A percentile compares a stretch with the other conserved stretches of the same genome.
These are phyloP conservation scores for Berberis vulgaris DNA, from an alignment of 164 flowering plant species.

Conservation along the genomic window DNA sequence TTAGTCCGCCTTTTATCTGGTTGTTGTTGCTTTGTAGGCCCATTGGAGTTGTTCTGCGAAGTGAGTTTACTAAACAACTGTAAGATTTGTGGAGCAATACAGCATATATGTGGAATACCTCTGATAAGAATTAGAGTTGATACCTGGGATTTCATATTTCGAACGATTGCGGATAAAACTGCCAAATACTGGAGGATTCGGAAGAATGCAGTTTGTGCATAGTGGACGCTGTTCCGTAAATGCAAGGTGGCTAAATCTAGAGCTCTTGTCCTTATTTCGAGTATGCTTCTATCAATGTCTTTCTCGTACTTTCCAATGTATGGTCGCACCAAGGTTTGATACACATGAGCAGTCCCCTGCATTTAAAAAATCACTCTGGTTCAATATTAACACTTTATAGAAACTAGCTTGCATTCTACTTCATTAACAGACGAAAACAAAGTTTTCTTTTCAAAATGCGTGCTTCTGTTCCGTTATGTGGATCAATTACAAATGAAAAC, in stretches of 20 bases:
- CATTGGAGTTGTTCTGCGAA: neutral
- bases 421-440: too few relatives aligned
- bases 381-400: neutral
- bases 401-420: neutral
- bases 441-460: too few relatives aligned
- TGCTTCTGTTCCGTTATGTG: too few relatives aligned
- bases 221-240: slow-evolving; percentile 38
- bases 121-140: neutral
- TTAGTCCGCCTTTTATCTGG: neutral
- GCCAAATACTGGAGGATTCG: slow-evolving; percentile 38
- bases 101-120: too few relatives aligned
- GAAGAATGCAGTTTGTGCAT: slow-evolving; percentile 46
- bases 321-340: slow-evolving; percentile 50
- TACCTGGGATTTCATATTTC: slow-evolving; percentile 11
- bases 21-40: neutral
- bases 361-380: neutral
- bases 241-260: slow-evolving; percentile 52
- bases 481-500: neutral
- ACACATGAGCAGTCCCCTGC: slow-evolving; percentile 65
- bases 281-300: slow-evolving; percentile 50
- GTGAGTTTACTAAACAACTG: neutral
- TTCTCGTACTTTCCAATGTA: slow-evolving; percentile 43
- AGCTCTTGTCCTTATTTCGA: slow-evolving; percentile 38
- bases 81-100: too few relatives aligned
- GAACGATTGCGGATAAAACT: slow-evolving; percentile 25